These are phyloP conservation scores for Tolypocladium amazonense DNA, from an alignment of 2,329 filamentous ascomycete genomes.

Conservation along the genomic window DNA sequence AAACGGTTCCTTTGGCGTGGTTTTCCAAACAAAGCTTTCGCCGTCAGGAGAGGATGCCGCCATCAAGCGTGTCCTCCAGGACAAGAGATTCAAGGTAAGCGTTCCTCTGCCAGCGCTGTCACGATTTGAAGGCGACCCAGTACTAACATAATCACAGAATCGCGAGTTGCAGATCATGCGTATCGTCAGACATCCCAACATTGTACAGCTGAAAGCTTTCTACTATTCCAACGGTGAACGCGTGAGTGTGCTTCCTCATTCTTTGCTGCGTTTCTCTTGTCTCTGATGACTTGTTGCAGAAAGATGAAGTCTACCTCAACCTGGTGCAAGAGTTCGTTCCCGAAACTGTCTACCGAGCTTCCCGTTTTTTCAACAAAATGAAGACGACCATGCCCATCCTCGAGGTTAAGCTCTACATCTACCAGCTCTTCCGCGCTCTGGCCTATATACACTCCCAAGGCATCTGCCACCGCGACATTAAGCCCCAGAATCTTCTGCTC, in stretches of 20 bases:
- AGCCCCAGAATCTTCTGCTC: constrained; percentile 92
- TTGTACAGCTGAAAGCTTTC: constrained; percentile 97
- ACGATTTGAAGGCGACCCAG: background rate
- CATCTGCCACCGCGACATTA: constrained; percentile 98
- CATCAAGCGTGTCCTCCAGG: constrained; percentile 97
- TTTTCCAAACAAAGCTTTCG: constrained; percentile 97
- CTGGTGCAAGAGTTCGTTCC: constrained; percentile 96
- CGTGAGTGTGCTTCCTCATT: constrained; percentile 41
- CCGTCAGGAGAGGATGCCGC: constrained; percentile 97
- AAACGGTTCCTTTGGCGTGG: constrained; percentile 96
- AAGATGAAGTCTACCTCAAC: constrained; percentile 98
- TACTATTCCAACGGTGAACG: constrained; percentile 99
- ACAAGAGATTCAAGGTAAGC: constrained; percentile 96
- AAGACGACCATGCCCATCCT: constrained; percentile 99
- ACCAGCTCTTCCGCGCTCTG: constrained; percentile 95
- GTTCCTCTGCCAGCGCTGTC: constrained; percentile 8
- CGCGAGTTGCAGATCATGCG: constrained; percentile 99
- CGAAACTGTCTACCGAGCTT: constrained; percentile 95
- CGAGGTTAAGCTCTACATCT: constrained; percentile 98
- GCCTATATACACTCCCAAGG: constrained; percentile 99
- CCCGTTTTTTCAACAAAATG: constrained; percentile 99
- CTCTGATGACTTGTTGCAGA: constrained; percentile 36
- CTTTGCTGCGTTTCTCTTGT: background rate
- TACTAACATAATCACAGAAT: constrained; percentile 53
- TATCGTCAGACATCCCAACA: constrained; percentile 97